These are phyloP conservation scores for Dorcoceras hygrometricum DNA, from an alignment of 257 asterid species.

Conservation along the genomic window DNA sequence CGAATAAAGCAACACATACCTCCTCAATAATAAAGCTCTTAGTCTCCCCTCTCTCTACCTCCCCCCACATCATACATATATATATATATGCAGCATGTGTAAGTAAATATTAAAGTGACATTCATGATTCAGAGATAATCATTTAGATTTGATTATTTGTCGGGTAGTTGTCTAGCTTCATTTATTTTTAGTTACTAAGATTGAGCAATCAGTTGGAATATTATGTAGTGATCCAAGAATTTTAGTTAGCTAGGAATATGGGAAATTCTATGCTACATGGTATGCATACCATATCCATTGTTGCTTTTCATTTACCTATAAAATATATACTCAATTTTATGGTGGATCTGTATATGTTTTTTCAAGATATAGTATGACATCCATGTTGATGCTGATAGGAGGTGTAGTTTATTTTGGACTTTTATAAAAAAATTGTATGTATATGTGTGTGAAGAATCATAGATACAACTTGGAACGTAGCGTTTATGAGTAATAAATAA, in stretches of 20 bases:
- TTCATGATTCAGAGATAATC: slow-evolving; percentile 24
- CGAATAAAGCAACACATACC: slow-evolving; percentile 43
- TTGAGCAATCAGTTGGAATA: slow-evolving; percentile 14
- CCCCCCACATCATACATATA: background rate
- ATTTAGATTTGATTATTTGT: slow-evolving; percentile 37
- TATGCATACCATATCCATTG: no score
- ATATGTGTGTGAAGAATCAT: no score
- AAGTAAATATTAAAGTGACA: background rate
- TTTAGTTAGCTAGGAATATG: slow-evolving; percentile 13
- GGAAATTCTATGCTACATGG: background rate
- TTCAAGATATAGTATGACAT: no score
- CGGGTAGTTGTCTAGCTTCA: slow-evolving; percentile 26
- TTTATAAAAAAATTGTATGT: no score
- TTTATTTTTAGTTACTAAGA: slow-evolving; percentile 8
- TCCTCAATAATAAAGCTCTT: slow-evolving; percentile 5
- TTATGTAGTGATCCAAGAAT: slow-evolving; percentile 31
- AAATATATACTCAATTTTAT: no score
- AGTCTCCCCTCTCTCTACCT: slow-evolving; percentile 13
- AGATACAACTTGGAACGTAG: no score
- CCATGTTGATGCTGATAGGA: no score
- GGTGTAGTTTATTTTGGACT: no score
- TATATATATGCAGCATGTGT: background rate
- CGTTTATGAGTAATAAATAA: no score
- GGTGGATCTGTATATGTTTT: no score
- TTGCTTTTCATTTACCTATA: no score